phyloP scores from a whole-genome alignment of 2,329 filamentous ascomycete species.

The Penicillium frequentans region DNA sequence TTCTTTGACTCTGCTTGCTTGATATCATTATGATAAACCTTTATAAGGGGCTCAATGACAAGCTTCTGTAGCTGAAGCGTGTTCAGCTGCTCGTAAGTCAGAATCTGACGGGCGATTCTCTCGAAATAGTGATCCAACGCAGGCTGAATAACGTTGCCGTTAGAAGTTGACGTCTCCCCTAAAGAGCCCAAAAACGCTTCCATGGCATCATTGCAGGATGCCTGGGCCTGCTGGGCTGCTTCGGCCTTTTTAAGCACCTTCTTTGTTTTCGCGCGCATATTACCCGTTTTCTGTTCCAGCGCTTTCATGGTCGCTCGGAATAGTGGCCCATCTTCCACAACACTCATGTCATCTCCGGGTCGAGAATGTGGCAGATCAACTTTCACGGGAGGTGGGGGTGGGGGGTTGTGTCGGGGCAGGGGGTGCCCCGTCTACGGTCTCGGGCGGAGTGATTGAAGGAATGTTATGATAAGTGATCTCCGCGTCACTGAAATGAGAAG shows the following conservation, averaged over 20 bases:
- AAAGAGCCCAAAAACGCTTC: conserved; percentile 80
- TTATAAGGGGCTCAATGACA: conserved; percentile 90
- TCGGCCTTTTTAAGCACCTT: conserved; percentile 95
- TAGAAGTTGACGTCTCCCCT: conserved; percentile 82
- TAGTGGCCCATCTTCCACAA: conserved; percentile 87
- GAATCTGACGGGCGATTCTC: conserved; percentile 88
- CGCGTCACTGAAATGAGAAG: conserved; percentile 74
- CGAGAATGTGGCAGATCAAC: conserved; percentile 85
- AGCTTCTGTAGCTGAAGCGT: conserved; percentile 81
- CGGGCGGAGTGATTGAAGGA: conserved; percentile 31
- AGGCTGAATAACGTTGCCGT: conserved; percentile 94
- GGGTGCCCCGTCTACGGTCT: conserved; percentile 26
- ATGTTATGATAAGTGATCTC: conserved; percentile 51
- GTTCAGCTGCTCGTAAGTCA: conserved; percentile 83
- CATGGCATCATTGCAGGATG: conserved; percentile 82
- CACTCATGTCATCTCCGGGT: conserved; percentile 79
- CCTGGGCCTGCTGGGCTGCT: conserved; percentile 75
- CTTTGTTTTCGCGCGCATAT: conserved; percentile 92
- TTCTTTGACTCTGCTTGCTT: conserved; percentile 97
- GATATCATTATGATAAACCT: conserved; percentile 92
- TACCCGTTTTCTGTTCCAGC: conserved; percentile 92
- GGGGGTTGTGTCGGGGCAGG: conserved; percentile 20
- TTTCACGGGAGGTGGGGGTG: conserved; percentile 56
- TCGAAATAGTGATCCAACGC: conserved; percentile 98
- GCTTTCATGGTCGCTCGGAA: conserved; percentile 97